Percentiles rank a stretch among this genome's conserved stretches.
Evolutionary conservation across 768 basidiomycete genomes (phyloP).

Genomic region (Vararia minispora): DNA sequence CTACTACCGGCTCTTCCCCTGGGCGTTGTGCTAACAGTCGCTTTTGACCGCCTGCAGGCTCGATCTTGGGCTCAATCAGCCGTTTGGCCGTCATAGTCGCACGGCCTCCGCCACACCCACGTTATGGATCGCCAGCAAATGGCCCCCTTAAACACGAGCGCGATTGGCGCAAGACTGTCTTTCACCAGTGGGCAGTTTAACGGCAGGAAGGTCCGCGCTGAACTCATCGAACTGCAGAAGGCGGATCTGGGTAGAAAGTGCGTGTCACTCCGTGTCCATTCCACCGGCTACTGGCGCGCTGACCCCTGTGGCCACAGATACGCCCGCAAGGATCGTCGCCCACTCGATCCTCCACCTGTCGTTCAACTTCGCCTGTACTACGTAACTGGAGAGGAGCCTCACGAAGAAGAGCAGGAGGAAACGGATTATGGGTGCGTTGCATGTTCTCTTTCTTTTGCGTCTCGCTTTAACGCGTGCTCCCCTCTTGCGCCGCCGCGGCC

Average conservation of each 20-base stretch:
- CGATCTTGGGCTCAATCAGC: no score
- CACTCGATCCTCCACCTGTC: constrained; percentile 18
- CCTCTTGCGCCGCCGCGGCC: background rate
- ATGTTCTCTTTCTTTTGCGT: background rate
- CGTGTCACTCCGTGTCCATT: background rate
- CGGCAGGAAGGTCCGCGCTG: constrained; percentile 18
- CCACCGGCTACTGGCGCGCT: background rate
- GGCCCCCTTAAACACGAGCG: constrained; percentile 1
- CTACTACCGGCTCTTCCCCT: no score
- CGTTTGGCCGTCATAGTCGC: no score
- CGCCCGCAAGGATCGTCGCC: constrained; percentile 17
- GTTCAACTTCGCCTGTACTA: constrained; percentile 16
- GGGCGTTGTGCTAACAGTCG: no score
- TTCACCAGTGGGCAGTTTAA: constrained; percentile 21
- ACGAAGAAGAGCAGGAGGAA: constrained; percentile 8
- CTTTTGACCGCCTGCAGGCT: no score
- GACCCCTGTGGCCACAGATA: constrained; percentile 8
- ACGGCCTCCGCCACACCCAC: background rate
- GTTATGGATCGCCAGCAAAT: constrained; percentile 1
- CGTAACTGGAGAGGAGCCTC: constrained; percentile 6
- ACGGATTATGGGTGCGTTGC: constrained; percentile 12
- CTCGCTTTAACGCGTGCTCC: constrained; percentile 7
- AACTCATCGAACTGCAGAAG: constrained; percentile 20
- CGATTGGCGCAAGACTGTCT: constrained; percentile 18
- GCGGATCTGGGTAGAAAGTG: constrained; percentile 24